phyloP scores from a whole-genome alignment of 2,329 filamentous ascomycete species.

The Cytospora mali region DNA sequence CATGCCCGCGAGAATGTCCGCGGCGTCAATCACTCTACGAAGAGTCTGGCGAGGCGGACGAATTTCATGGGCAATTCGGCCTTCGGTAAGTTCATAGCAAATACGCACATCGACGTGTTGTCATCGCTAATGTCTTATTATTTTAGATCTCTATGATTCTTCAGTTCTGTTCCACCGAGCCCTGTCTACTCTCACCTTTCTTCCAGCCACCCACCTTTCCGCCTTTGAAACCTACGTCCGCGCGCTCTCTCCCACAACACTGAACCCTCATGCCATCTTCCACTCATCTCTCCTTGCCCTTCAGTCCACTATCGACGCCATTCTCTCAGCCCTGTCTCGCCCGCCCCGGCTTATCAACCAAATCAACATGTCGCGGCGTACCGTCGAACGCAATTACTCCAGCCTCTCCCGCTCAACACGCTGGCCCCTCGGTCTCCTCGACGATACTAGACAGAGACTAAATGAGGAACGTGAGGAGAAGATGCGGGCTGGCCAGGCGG shows the following conservation, averaged over 20 bases:
- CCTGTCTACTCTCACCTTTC: slow-evolving; percentile 61
- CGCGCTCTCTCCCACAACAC: slow-evolving; percentile 67
- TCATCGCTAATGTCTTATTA: not conserved
- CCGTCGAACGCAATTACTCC: slow-evolving; percentile 76
- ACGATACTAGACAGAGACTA: slow-evolving; percentile 81
- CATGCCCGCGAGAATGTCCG: slow-evolving; percentile 90
- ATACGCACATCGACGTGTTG: not conserved
- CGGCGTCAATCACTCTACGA: slow-evolving; percentile 79
- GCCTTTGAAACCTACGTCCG: slow-evolving; percentile 75
- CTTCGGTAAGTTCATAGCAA: slow-evolving; percentile 51
- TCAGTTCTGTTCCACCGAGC: slow-evolving; percentile 56
- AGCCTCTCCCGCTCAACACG: slow-evolving; percentile 74
- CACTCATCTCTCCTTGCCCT: slow-evolving; percentile 77
- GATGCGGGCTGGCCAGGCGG: slow-evolving; percentile 68
- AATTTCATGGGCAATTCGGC: slow-evolving; percentile 71
- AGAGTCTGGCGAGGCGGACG: slow-evolving; percentile 77
- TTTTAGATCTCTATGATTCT: slow-evolving; percentile 70
- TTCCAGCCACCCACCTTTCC: slow-evolving; percentile 67
- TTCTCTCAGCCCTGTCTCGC: slow-evolving; percentile 76
- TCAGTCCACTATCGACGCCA: slow-evolving; percentile 81
- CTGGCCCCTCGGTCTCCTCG: slow-evolving; percentile 80
- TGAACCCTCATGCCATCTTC: slow-evolving; percentile 72
- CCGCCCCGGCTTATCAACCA: slow-evolving; percentile 77
- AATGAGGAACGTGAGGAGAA: slow-evolving; percentile 85
- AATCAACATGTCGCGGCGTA: slow-evolving; percentile 73